Evolutionary conservation across 805 yeast genomes (phyloP), one percentile per base, ranked within the genome.

Genomic region (Wickerhamiella domercqiae): DNA sequence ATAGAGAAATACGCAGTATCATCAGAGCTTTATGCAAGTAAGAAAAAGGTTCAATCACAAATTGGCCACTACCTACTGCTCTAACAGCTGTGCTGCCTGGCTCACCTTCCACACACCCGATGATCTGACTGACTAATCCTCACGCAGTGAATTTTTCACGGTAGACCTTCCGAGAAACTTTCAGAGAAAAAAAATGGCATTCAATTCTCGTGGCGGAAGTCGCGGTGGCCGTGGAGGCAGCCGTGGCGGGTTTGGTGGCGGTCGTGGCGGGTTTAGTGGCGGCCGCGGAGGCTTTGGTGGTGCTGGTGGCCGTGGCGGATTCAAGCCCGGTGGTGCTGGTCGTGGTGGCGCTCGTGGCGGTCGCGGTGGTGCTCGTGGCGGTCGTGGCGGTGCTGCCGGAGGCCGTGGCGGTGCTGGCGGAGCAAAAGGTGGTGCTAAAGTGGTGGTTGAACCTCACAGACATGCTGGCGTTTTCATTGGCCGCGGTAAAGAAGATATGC

Each of bases 381-480:
- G 66, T 35, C 63, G 73, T 37, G 70, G 71, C 35, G 70, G 72
- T 39, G 63, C 68, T 47, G 63, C 74, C 42, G 72, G 79, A 31
- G 70, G 70, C 38, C 57, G 71, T 41, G 72, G 75, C 42, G 66
- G 67, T 32, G 53, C 65, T 37, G 71, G 73, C 31, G 70, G 73
- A 38, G 68, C 71, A 36, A 61, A 73, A 41, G 74, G 79, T 42
- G 75, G 81, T 36, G 94, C 95, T 54, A 90, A 80, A 70, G 97
- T 87, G 51, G 82, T 87, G 56, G 78, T 87, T 52, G 98, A 90
- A 68, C 96, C 97, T 54, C 98, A 90, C 67, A 80, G 95, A 69
- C 97, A 90, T 61, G 94, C 86, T 39, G 98, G 66, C 75, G 95
- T 90, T 50, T 90, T 75, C 76, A 87, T 90, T 64, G 98, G 97